These are phyloP conservation scores for Filobasidium uniguttulatum DNA, from an alignment of 1,284 basidiomycete genomes.

Conservation along the genomic window DNA sequence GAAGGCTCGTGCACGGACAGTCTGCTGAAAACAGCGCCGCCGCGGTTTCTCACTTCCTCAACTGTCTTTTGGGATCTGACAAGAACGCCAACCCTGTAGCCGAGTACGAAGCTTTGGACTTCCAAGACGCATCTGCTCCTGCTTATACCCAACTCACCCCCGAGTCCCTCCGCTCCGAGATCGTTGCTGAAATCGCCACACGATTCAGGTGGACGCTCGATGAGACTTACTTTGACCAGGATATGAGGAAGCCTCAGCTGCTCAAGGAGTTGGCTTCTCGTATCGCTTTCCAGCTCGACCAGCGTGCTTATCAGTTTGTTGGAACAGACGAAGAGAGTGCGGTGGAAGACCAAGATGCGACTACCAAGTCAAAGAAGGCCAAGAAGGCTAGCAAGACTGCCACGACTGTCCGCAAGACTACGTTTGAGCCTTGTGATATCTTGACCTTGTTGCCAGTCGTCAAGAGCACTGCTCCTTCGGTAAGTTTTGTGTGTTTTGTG, in stretches of 20 bases:
- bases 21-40: slow-evolving; percentile 34
- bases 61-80: slow-evolving; percentile 43
- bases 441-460: slow-evolving; percentile 43
- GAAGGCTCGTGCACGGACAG: slow-evolving; percentile 33
- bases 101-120: slow-evolving; percentile 29
- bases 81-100: slow-evolving; percentile 38
- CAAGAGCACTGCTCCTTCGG: slow-evolving; percentile 41
- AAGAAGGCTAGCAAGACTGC: slow-evolving; percentile 27
- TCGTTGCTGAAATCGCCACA: slow-evolving; percentile 36
- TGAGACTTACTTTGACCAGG: slow-evolving; percentile 29
- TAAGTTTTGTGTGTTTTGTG: slow-evolving; percentile 16
- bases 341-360: slow-evolving; percentile 15
- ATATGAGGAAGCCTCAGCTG: slow-evolving; percentile 38
- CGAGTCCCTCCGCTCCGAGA: slow-evolving; percentile 34
- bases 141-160: slow-evolving; percentile 42
- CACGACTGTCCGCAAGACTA: slow-evolving; percentile 22
- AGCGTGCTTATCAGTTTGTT: slow-evolving; percentile 40
- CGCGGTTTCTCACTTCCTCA: slow-evolving; percentile 45
- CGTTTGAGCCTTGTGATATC: slow-evolving; percentile 43
- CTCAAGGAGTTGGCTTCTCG: slow-evolving; percentile 43
- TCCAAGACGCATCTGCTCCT: slow-evolving; percentile 24
- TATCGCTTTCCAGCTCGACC: slow-evolving; percentile 43
- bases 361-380: slow-evolving; percentile 28
- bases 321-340: slow-evolving; percentile 19
- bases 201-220: slow-evolving; percentile 43